A percentile compares a stretch with the other conserved stretches of the same genome.
Conservation (phyloP, 1,284 basidiomycete species). For the Leccinum subspadiceum region DNA sequence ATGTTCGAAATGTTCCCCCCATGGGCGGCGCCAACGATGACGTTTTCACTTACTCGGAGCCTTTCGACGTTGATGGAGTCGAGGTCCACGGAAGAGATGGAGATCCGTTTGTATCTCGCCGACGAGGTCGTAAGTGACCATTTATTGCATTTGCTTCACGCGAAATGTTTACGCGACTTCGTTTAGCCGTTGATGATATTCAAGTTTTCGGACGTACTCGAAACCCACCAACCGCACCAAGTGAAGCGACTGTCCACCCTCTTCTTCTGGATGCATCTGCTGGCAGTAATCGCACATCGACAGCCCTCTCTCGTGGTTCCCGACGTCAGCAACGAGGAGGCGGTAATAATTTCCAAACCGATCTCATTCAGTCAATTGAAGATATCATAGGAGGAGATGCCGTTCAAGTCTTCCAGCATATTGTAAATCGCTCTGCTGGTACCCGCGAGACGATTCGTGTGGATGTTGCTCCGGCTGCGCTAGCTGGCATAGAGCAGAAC, state of each 20-base stretch:
- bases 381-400: constrained; percentile 81
- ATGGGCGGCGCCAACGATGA: constrained; percentile 38
- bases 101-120: constrained; percentile 51
- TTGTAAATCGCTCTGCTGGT: constrained; percentile 58
- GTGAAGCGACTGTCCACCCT: constrained; percentile 78
- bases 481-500: constrained; percentile 56
- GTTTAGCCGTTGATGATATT: constrained; percentile 48
- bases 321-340: constrained; percentile 59
- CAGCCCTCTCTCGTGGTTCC: constrained; percentile 47
- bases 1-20: constrained; percentile 40
- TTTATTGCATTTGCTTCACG: constrained; percentile 1
- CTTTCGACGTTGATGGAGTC: constrained; percentile 41
- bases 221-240: constrained; percentile 44
- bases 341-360: constrained; percentile 47
- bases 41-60: constrained; percentile 54
- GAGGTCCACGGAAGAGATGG: constrained; percentile 39
- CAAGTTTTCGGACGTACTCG: constrained; percentile 65
- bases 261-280: constrained; percentile 68
- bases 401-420: constrained; percentile 80
- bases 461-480: constrained; percentile 62
- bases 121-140: constrained; percentile 47
- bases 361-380: constrained; percentile 78
- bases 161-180: constrained; percentile 9
- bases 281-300: constrained; percentile 43
- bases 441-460: constrained; percentile 68